Base-by-base conservation (phyloP, 345 rosid genomes). In the Rhizophora apiculata region DNA sequence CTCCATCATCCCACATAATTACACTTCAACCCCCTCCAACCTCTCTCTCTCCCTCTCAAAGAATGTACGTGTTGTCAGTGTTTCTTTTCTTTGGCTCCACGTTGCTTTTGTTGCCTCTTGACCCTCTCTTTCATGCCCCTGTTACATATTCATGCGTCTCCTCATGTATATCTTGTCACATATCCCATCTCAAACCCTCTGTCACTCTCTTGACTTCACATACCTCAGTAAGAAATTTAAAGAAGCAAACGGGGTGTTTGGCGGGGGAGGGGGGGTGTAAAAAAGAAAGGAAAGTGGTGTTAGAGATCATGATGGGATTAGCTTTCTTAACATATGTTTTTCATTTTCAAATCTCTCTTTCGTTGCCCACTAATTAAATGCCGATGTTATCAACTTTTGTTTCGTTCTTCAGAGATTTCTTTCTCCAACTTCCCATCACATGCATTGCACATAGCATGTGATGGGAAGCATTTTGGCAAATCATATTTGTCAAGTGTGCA, bases 81-180 rank as follows among this genome's bases (percentile, higher is more conserved):
- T 82, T 79, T 65, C 74, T 74, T 82, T 74, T 61, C 79, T 79
- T 76, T 63, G 66, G 76, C 75, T 74, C 74, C 78, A 74, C 79
- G 78, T 82, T 77, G 77, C 60, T 64, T 63, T 70, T 67, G 69
- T 48, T 56, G 53, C 63, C 65, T 37, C 31, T 30, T 62, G 51
- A 52, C 63, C 53, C 54, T 65, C 53, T 11, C 52, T 66, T 27
- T 64, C 60, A 46, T 27, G 43, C 53, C 30, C 22, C 24, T 53
- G 67, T 70, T 30, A 30, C 74, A 64, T 72, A 65, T 60, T 60
- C 58, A 10, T 60, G 31, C 52, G 19, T 20, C 36, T 4, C 36
- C 24, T 53, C 61, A n/a, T 36, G 51, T 52, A 67, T 62, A 30
- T 22, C 65, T 37, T 64, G 56, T 72, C 69, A 73, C 78, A 39